Base-by-base conservation (phyloP, 305 asterid genomes). In the Fraxinus platypoda region DNA sequence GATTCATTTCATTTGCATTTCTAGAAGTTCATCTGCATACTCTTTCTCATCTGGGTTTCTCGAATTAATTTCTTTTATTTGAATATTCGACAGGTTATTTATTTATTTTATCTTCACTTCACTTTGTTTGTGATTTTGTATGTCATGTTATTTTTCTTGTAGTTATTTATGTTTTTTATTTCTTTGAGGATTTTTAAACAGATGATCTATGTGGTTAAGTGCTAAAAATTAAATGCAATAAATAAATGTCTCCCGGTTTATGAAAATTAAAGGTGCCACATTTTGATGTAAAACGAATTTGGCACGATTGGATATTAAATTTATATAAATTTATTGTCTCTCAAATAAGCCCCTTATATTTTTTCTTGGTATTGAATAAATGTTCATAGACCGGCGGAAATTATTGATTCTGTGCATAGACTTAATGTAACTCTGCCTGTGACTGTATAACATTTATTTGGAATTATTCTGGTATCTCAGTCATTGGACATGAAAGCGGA, bases 1-100 rank as follows among this genome's bases (percentile, higher is more conserved):
- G 59, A 84, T 84, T 84, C 82, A 19, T 54, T 75, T 41, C 75
- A 57, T 28, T 75, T 75, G 82, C 73, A 82, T 82, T 62, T 41
- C 25, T 54, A 68, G 82, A 78, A 78, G 15, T 28, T 66, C 17
- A 1, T 77, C 57, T 43, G 25, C n/a, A 8, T 3, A 9, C 35
- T 43, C 62, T 64, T 66, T 9, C 73, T 17, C 72, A 41, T 82
- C 30, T 79, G 30, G 68, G 43, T 46, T 75, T 52, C 64, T 71
- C 77, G 38, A 77, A 43, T 52, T 17, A 26, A 25, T 12, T 76
- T 68, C 46, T 13, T 37, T 78, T 80, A 35, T 38, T 81, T 31
- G 77, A 31, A 73, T 43, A 30, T 81, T 83, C 59, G 72, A 11
- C 34, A 28, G 49, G 26, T 15, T 12, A 25, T 23, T 72, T 9